Percentiles rank a stretch among this genome's conserved stretches.
phyloP scores from a whole-genome alignment of 192 early-diverging fungal genomes.

The Gamsiella multidivaricata region DNA sequence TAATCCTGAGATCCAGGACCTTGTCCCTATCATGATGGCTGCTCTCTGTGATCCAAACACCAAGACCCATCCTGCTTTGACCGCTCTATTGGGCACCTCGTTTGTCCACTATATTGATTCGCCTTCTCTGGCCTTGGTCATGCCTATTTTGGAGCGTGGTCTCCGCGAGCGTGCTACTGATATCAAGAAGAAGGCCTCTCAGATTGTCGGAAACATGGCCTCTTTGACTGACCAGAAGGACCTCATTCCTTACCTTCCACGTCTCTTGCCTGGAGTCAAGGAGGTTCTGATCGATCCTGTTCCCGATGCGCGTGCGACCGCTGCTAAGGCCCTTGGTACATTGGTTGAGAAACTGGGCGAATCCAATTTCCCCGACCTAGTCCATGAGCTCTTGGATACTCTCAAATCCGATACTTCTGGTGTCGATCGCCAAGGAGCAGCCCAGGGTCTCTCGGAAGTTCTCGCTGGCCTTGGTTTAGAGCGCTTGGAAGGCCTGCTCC shows the following conservation, averaged over 20 bases:
- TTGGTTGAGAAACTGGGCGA: conserved; percentile 95
- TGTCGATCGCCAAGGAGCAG: conserved; percentile 95
- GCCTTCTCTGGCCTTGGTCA: conserved; percentile 92
- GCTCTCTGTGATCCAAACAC: conserved; percentile 91
- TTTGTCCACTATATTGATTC: conserved; percentile 99
- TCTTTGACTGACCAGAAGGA: conserved; percentile 93
- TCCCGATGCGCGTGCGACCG: conserved; percentile 92
- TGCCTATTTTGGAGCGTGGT: conserved; percentile 94
- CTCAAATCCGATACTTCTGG: conserved; percentile 91
- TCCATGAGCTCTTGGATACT: conserved; percentile 85
- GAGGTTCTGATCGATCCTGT: conserved; percentile 95
- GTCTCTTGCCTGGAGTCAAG: conserved; percentile 88
- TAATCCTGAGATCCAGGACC: conserved; percentile 95
- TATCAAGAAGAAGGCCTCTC: conserved; percentile 94
- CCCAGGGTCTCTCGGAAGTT: conserved; percentile 96
- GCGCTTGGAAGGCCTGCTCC: conserved; percentile 87
- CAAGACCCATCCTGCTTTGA: conserved; percentile 85
- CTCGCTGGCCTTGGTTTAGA: conserved; percentile 88
- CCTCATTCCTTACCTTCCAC: conserved; percentile 86
- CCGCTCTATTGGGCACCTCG: conserved; percentile 88
- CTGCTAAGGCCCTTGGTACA: conserved; percentile 93
- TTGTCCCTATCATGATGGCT: conserved; percentile 88
- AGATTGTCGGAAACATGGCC: conserved; percentile 99
- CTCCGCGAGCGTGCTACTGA: conserved; percentile 88
- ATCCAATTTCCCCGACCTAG: conserved; percentile 90